Evolutionary conservation across 164 flowering plant species (phyloP), one percentile per base, ranked within the genome.

Genomic region (Kingdonia uniflora): DNA sequence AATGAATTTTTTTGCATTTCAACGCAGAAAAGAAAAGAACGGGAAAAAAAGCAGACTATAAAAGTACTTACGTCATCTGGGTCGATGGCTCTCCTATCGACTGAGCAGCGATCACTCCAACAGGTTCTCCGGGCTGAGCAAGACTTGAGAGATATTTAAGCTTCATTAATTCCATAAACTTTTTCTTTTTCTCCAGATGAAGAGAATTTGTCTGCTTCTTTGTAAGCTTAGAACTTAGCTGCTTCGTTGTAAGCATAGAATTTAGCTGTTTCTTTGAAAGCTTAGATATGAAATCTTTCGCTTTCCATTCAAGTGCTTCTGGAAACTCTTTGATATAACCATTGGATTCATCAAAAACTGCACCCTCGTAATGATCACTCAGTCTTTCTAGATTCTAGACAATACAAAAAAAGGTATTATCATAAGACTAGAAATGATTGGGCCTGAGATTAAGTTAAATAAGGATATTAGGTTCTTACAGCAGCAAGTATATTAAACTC

Each of bases 41-140:
- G 42, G 19, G 6, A 29, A 21, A 29, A 53, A 19, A 11, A 19
- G n/a, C 37, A 19, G 42, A 61, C 19, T 20, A 33, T 21, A 59
- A 54, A 35, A 55, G 29, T 26, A 49, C 87, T 77, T 55, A 92
- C 99, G 99, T 92, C 99, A 92, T 92, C 68, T 92, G 99, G 0
- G 99, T 92, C 43, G 97, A 88, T 52, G 99, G 99, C 68, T 92
- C 95, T 42, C 99, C 99, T 0, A 92, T 71, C 47, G 99, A 92
- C 70, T 92, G 99, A 51, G 82, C 91, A 56, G 99, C 99, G 68
- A 92, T 71, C 16, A 92, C 90, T 26, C 99, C 97, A 68, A 92
- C 99, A 22, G 99, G 91, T 67, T 92, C 99, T 59, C 95, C 97
- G 17, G 99, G 85, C 51, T 80, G 85, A 14, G 99, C 95, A 64